Conservation (phyloP, 345 rosid genomes). For the Cardamine occulta region DNA sequence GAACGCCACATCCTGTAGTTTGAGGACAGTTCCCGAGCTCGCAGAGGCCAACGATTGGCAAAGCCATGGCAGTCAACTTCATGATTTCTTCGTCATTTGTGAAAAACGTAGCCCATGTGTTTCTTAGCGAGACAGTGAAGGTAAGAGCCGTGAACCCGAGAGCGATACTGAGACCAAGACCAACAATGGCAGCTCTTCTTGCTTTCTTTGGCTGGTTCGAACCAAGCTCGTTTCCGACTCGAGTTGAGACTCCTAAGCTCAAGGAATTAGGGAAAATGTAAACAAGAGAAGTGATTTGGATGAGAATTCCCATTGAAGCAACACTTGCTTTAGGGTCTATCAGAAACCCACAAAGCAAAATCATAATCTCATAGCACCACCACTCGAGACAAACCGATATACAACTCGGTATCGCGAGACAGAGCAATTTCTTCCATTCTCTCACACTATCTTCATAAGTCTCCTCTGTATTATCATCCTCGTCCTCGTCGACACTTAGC, state of each 20-base stretch:
- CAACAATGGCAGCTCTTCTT: conserved; percentile 37
- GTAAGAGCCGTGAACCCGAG: conserved; percentile 37
- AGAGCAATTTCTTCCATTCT: conserved; percentile 34
- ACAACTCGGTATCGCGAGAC: conserved; percentile 39
- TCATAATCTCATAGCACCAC: conserved; percentile 46
- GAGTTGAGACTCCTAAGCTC: conserved; percentile 42
- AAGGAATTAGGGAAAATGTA: conserved; percentile 36
- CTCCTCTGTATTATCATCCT: conserved; percentile 45
- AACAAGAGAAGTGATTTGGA: conserved; percentile 42
- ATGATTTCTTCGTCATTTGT: conserved; percentile 23
- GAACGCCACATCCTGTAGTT: conserved; percentile 38
- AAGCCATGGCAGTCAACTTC: conserved; percentile 23
- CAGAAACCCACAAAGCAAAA: conserved; percentile 38
- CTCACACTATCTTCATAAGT: conserved; percentile 18
- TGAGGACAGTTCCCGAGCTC: conserved; percentile 44
- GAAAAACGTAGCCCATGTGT: conserved; percentile 38
- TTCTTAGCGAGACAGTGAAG: conserved; percentile 32
- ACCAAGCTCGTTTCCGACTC: conserved; percentile 39
- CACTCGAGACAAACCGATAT: conserved; percentile 41
- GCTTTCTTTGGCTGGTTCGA: conserved; percentile 35
- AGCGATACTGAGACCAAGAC: conserved; percentile 39
- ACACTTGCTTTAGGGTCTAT: conserved; percentile 34
- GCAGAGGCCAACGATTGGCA: conserved; percentile 39
- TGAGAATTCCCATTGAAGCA: conserved; percentile 44
- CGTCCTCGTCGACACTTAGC: conserved; percentile 44